Percentiles rank a stretch among this genome's conserved stretches.
These are phyloP conservation scores for Melastoma candidum DNA, from an alignment of 441 rosid species.

Conservation along the genomic window DNA sequence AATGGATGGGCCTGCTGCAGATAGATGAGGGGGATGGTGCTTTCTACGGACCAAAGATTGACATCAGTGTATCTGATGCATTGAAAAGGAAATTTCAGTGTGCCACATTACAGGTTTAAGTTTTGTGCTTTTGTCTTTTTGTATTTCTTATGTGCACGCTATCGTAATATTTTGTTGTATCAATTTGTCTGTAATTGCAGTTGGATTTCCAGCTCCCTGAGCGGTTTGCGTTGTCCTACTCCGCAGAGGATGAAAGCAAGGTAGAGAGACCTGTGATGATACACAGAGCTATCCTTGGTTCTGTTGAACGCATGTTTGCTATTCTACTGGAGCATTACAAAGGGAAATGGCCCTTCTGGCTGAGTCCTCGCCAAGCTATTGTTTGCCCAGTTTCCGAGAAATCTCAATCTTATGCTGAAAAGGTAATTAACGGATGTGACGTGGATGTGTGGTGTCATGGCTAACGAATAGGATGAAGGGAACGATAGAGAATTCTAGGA, in stretches of 20 bases:
- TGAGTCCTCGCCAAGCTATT: constrained; percentile 98
- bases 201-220: constrained; percentile 97
- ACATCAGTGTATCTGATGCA: constrained; percentile 95
- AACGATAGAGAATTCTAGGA: no score
- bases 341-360: constrained; percentile 99
- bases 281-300: constrained; percentile 94
- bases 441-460: no score
- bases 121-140: constrained; percentile 16
- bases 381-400: constrained; percentile 95
- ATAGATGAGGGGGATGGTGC: constrained; percentile 94
- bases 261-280: constrained; percentile 84
- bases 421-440: constrained; percentile 33
- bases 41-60: constrained; percentile 98
- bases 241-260: constrained; percentile 89
- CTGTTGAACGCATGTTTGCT: constrained; percentile 98
- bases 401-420: constrained; percentile 57
- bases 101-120: constrained; percentile 73
- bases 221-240: constrained; percentile 73
- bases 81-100: constrained; percentile 91
- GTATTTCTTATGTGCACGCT: constrained; percentile 8
- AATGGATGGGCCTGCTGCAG: constrained; percentile 32
- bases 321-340: constrained; percentile 92
- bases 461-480: no score
- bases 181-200: constrained; percentile 36
- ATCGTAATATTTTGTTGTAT: background rate